These are phyloP conservation scores for Calocybe gangraenosa DNA, from an alignment of 768 basidiomycete species.

Conservation along the genomic window DNA sequence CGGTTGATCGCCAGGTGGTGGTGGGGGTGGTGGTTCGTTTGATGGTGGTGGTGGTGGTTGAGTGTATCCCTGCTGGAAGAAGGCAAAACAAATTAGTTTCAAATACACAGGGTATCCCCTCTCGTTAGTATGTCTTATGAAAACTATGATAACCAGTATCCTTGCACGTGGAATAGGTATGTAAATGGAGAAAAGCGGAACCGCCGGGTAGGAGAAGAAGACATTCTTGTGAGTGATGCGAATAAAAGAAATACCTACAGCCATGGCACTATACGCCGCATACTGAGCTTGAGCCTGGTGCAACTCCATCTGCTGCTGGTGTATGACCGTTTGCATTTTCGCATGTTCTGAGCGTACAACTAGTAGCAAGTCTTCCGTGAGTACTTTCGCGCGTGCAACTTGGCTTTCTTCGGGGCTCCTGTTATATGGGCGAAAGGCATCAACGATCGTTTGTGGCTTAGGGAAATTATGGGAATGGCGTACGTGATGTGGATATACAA, in stretches of 20 bases:
- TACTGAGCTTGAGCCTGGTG: conserved; percentile 82
- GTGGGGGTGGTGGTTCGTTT: conserved; percentile 50
- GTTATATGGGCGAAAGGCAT: neutral
- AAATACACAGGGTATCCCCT: no score
- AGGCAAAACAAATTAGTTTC: conserved; percentile 1
- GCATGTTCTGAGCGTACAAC: conserved; percentile 88
- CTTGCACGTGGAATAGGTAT: no score
- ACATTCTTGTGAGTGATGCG: neutral
- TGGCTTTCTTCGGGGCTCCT: conserved; percentile 63
- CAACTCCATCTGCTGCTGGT: conserved; percentile 82
- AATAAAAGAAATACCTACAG: conserved; percentile 36
- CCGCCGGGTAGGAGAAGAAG: no score
- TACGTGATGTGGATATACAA: conserved; percentile 92
- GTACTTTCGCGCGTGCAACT: conserved; percentile 72
- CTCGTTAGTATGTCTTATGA: no score
- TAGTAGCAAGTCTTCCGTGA: conserved; percentile 78
- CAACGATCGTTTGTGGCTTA: no score
- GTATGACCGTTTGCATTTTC: conserved; percentile 53
- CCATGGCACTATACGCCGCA: conserved; percentile 64
- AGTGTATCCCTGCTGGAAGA: conserved; percentile 32
- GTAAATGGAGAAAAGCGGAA: no score
- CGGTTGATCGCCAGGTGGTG: conserved; percentile 44
- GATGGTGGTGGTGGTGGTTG: conserved; percentile 53
- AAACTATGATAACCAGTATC: no score
- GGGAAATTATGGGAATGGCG: conserved; percentile 31